Conservation (phyloP, 2,329 filamentous ascomycete genomes). For the Metarhizium guizhouense region DNA sequence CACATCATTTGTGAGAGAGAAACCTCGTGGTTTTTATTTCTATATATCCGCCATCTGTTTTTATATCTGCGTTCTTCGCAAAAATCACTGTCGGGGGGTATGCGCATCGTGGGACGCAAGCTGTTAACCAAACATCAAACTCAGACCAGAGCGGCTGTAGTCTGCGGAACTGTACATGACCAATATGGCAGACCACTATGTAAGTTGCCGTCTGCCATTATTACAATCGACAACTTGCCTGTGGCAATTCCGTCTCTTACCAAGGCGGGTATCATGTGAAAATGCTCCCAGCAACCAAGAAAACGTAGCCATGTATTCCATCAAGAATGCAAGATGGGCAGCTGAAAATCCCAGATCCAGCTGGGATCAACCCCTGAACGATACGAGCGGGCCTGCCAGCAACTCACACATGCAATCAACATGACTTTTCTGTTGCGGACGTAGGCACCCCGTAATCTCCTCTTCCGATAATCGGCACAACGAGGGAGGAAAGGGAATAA, state of each 20-base stretch:
- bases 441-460: background rate
- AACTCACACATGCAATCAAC: background rate
- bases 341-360: slow-evolving; percentile 1
- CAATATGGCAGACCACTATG: background rate
- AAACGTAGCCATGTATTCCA: background rate
- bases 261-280: slow-evolving; percentile 3
- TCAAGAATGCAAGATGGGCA: background rate
- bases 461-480: background rate
- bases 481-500: background rate
- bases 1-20: too few species aligned
- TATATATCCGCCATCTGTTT: too few species aligned
- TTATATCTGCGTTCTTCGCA: too few species aligned
- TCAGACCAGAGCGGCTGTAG: too few species aligned
- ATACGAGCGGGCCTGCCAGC: background rate
- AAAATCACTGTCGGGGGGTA: too few species aligned
- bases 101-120: too few species aligned
- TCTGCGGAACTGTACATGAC: background rate
- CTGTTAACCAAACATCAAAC: too few species aligned
- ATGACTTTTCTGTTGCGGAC: background rate
- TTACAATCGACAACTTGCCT: background rate
- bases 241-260: background rate
- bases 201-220: background rate
- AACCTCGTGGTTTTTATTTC: too few species aligned
- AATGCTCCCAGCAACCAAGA: background rate
- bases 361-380: background rate